These are phyloP conservation scores for Paspalum notatum DNA, from an alignment of 176 grass and related monocot genomes.

Conservation along the genomic window DNA sequence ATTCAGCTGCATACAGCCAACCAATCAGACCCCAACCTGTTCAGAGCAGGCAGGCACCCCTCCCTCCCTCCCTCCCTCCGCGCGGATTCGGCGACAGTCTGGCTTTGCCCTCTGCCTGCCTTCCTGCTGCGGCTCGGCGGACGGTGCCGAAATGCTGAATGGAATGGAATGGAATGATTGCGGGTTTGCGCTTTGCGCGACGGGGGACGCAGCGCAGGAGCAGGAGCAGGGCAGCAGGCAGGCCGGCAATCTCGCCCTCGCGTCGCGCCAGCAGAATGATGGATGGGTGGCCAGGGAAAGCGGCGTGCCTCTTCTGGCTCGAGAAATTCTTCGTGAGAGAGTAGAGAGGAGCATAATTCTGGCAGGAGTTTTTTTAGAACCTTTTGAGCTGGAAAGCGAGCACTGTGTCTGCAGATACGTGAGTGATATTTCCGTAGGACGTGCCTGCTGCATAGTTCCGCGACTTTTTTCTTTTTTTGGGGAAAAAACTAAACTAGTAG, in stretches of 20 bases:
- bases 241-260: too few relatives aligned
- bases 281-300: slow-evolving; percentile 28
- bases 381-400: slow-evolving; percentile 26
- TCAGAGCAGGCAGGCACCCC: slow-evolving; percentile 28
- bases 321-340: too few relatives aligned
- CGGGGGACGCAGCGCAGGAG: not conserved
- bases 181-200: not conserved
- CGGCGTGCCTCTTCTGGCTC: slow-evolving; percentile 24
- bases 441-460: too few relatives aligned
- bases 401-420: not conserved
- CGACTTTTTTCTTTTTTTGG: too few relatives aligned
- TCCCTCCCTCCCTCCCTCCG: not conserved
- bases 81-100: slow-evolving; percentile 16
- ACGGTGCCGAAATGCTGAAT: not conserved
- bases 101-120: not conserved
- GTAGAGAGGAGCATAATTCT: not conserved
- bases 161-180: slow-evolving; percentile 29
- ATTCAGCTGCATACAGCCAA: too few relatives aligned
- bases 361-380: not conserved
- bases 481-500: too few relatives aligned
- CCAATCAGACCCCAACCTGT: slow-evolving; percentile 48
- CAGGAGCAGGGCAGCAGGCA: too few relatives aligned
- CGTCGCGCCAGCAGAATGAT: slow-evolving; percentile 32
- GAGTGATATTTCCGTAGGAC: too few relatives aligned
- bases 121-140: not conserved